Conservation (phyloP, 2,329 filamentous ascomycete species). For the Corynespora cassiicola region DNA sequence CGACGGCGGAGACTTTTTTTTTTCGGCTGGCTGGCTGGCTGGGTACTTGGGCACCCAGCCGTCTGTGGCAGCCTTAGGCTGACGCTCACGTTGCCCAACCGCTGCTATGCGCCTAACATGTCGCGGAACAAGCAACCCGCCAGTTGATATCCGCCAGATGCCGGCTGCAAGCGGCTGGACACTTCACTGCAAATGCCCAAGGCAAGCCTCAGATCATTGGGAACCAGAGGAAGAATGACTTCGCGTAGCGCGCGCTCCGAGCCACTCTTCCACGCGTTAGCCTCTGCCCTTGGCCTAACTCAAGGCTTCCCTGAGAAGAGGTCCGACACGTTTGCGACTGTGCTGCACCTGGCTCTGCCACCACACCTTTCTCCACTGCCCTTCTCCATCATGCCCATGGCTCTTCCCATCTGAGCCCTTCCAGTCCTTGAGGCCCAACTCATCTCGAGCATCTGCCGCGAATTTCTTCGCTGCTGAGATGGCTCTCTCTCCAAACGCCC, state of each 20-base stretch:
- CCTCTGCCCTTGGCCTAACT: conserved; percentile 9
- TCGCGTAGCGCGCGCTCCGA: conserved; percentile 15
- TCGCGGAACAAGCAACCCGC: conserved; percentile 22
- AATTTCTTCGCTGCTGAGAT: conserved; percentile 63
- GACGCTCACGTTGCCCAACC: conserved; percentile 31
- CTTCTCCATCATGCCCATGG: conserved; percentile 37
- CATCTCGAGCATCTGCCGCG: conserved; percentile 49
- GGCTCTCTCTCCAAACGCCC: conserved; percentile 62
- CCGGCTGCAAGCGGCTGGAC: conserved; percentile 17
- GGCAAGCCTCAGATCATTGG: conserved; percentile 9
- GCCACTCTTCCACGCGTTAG: background rate
- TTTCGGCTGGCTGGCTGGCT: no score
- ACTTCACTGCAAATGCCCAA: conserved; percentile 16
- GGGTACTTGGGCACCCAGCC: conserved; percentile 19
- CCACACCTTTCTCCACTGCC: conserved; percentile 68
- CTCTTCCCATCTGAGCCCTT: conserved; percentile 55
- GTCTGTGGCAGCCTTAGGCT: conserved; percentile 14
- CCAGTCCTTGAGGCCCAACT: conserved; percentile 64
- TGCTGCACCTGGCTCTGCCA: conserved; percentile 65
- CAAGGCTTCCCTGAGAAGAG: conserved; percentile 60
- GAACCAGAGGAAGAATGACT: conserved; percentile 4
- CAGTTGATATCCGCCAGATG: conserved; percentile 20
- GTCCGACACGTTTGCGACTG: conserved; percentile 69
- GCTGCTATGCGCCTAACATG: conserved; percentile 24
- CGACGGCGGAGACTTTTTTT: no score